Conservation (phyloP, 1,139 yeast species). For the Debaryomyces coudertii region DNA sequence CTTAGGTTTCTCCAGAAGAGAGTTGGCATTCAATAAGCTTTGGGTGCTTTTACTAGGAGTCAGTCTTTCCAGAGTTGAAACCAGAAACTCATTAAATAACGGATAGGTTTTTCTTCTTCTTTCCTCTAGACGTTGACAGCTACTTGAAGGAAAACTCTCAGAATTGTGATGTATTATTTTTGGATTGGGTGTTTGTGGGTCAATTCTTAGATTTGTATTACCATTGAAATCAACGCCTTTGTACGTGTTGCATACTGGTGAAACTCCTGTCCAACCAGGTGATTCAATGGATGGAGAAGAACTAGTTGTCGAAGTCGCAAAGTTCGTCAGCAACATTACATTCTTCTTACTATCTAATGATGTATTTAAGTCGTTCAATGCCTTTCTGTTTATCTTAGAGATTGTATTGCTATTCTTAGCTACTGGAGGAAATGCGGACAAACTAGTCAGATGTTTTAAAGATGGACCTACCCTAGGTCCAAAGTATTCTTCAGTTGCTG, state of each 20-base stretch:
- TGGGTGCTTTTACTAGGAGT: constrained; percentile 11
- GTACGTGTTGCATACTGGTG: constrained; percentile 27
- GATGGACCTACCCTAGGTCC: constrained; percentile 7
- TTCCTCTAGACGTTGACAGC: constrained; percentile 16
- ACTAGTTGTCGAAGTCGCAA: constrained; percentile 15
- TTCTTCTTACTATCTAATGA: constrained; percentile 19
- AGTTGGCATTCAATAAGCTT: constrained; percentile 6
- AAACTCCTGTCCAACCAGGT: constrained; percentile 15
- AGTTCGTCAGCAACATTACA: constrained; percentile 23
- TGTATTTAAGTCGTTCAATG: background rate
- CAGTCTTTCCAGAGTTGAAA: constrained; percentile 16
- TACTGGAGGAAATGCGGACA: constrained; percentile 6
- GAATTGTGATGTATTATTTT: constrained; percentile 33
- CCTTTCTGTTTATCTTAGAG: constrained; percentile 12
- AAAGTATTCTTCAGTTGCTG: constrained; percentile 17
- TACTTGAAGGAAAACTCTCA: constrained; percentile 23
- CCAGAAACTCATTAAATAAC: constrained; percentile 20
- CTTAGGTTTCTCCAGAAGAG: constrained; percentile 24
- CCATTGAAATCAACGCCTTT: constrained; percentile 21
- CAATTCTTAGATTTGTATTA: background rate
- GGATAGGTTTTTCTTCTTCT: constrained; percentile 25
- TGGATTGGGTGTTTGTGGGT: constrained; percentile 2
- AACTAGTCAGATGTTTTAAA: constrained; percentile 8
- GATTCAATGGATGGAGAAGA: constrained; percentile 10
- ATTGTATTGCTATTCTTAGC: constrained; percentile 3